phyloP scores from a whole-genome alignment of 2,329 filamentous ascomycete species.

The Exophiala aquamarina region DNA sequence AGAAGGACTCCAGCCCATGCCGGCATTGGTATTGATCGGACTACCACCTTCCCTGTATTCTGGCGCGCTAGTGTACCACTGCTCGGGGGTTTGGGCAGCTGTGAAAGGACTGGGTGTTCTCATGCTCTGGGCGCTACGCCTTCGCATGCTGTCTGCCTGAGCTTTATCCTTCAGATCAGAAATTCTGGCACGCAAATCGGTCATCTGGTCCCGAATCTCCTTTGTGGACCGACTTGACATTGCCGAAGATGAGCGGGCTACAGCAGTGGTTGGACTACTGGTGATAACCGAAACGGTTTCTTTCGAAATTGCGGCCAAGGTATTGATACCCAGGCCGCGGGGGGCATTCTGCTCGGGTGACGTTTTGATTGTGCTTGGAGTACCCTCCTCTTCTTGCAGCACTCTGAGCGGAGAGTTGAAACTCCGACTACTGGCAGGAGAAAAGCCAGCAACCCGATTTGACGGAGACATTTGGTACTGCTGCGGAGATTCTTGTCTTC shows the following conservation, averaged over 20 bases:
- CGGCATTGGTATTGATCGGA: conserved; percentile 37
- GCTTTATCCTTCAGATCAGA: conserved; percentile 76
- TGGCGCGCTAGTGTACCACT: conserved; percentile 49
- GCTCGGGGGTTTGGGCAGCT: conserved; percentile 58
- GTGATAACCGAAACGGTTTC: conserved; percentile 21
- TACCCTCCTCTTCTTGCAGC: conserved; percentile 26
- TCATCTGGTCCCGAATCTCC: conserved; percentile 79
- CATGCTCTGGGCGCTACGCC: conserved; percentile 73
- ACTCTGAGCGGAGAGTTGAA: conserved; percentile 26
- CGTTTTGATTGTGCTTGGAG: conserved; percentile 25
- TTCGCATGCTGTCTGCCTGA: conserved; percentile 73
- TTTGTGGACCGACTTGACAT: conserved; percentile 26
- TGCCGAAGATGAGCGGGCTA: conserved; percentile 19
- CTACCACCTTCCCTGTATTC: conserved; percentile 36
- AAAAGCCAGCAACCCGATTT: conserved; percentile 7
- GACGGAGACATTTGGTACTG: conserved; percentile 11
- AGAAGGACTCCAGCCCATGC: conserved; percentile 34
- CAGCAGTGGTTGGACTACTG: conserved; percentile 18
- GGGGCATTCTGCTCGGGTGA: conserved; percentile 22
- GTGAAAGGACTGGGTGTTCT: conserved; percentile 78
- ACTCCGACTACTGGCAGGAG: conserved; percentile 22
- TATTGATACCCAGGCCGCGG: conserved; percentile 27
- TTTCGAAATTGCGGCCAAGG: conserved; percentile 16
- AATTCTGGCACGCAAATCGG: conserved; percentile 80
- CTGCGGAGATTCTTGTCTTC: conserved; percentile 23